Evolutionary conservation across 257 asterid genomes (phyloP).

Genomic region (Anisodus acutangulus): DNA sequence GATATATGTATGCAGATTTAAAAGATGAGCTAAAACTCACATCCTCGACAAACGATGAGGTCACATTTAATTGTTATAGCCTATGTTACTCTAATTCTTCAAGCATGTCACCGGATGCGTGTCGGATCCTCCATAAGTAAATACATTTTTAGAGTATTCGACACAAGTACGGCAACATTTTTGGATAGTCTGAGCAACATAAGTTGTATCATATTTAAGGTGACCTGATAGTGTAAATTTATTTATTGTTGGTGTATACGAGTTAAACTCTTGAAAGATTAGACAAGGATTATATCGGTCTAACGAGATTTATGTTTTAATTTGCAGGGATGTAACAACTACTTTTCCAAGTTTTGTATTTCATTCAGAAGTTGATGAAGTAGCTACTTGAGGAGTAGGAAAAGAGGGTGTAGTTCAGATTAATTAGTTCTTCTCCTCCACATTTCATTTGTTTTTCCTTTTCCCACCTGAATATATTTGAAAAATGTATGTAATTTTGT

Average conservation of each 20-base stretch:
- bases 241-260: neutral
- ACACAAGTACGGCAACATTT: neutral
- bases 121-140: neutral
- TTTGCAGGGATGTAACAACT: constrained; percentile 28
- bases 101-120: neutral
- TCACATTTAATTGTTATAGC: neutral
- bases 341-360: constrained; percentile 31
- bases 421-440: constrained; percentile 20
- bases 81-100: neutral
- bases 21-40: neutral
- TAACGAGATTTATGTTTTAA: neutral
- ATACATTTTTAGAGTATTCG: neutral
- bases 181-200: neutral
- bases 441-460: neutral
- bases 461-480: neutral
- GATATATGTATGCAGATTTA: neutral
- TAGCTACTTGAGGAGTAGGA: constrained; percentile 16
- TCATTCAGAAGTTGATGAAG: constrained; percentile 31
- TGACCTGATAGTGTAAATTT: neutral
- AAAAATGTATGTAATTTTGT: neutral
- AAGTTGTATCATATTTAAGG: neutral
- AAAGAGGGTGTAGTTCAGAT: constrained; percentile 22
- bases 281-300: neutral
- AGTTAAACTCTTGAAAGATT: neutral
- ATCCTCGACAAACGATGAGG: neutral